Conservation (phyloP, 371 early-diverging fungal species). For the Parasitella parasitica region DNA sequence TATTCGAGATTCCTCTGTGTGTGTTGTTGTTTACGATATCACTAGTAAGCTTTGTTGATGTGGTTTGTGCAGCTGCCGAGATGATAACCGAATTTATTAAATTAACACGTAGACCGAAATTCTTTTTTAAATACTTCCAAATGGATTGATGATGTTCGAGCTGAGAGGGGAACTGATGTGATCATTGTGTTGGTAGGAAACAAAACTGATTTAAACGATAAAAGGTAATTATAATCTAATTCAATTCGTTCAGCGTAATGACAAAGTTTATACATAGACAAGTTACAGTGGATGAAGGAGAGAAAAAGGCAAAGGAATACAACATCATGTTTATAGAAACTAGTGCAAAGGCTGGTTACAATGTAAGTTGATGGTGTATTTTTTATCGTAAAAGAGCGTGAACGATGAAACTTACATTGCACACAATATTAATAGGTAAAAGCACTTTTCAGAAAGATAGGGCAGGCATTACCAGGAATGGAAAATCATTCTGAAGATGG, state of each 20-base stretch:
- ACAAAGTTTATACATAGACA: conserved; percentile 51
- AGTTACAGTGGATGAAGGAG: conserved; percentile 96
- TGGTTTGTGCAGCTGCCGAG: background rate
- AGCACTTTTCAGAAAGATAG: conserved; percentile 93
- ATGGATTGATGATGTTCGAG: conserved; percentile 99
- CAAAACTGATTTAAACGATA: conserved; percentile 96
- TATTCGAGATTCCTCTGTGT: conserved; percentile 98
- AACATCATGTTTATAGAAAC: conserved; percentile 97
- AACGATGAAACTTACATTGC: background rate
- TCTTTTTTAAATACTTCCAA: conserved; percentile 94
- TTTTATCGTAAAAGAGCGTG: background rate
- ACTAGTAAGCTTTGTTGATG: conserved; percentile 13
- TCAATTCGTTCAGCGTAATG: background rate
- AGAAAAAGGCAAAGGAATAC: conserved; percentile 91
- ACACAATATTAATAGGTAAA: conserved; percentile 57
- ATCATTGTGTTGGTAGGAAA: conserved; percentile 99
- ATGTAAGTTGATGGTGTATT: conserved; percentile 46
- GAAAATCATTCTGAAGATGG: conserved; percentile 59
- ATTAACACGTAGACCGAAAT: conserved; percentile 79
- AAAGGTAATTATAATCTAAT: conserved; percentile 55
- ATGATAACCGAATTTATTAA: background rate
- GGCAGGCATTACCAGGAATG: conserved; percentile 91
- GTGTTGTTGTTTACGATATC: conserved; percentile 87
- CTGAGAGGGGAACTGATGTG: conserved; percentile 95
- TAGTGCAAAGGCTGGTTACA: conserved; percentile 94